These are phyloP conservation scores for Blastosporella zonata DNA, from an alignment of 1,284 basidiomycete genomes.

Conservation along the genomic window DNA sequence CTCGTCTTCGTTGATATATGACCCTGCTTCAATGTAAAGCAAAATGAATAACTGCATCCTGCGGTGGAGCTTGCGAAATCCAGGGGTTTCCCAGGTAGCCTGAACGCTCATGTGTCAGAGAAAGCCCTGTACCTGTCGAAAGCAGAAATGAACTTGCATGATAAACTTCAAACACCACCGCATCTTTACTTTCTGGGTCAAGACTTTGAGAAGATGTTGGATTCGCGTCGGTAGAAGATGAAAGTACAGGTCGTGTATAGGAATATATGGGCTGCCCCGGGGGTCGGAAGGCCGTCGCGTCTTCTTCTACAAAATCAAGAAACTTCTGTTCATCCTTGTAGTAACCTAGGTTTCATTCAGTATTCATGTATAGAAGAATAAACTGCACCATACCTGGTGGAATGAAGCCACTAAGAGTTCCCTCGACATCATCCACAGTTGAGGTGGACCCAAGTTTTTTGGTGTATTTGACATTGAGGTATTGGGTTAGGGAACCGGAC, in stretches of 20 bases:
- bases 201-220: conserved; percentile 31
- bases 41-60: conserved; percentile 94
- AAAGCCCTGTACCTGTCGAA: not conserved
- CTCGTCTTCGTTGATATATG: conserved; percentile 89
- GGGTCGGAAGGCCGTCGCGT: conserved; percentile 75
- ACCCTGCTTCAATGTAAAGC: conserved; percentile 93
- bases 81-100: conserved; percentile 84
- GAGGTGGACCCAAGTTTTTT: conserved; percentile 67
- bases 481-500: conserved; percentile 82
- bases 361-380: not conserved
- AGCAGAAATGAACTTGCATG: conserved; percentile 56
- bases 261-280: conserved; percentile 73
- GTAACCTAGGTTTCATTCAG: conserved; percentile 44
- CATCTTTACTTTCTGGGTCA: conserved; percentile 54
- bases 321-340: conserved; percentile 67
- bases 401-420: conserved; percentile 75
- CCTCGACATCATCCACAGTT: conserved; percentile 88
- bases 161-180: conserved; percentile 79
- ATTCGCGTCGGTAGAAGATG: conserved; percentile 47
- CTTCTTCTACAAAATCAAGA: conserved; percentile 64
- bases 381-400: conserved; percentile 53
- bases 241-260: conserved; percentile 59
- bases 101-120: conserved; percentile 28
- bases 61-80: conserved; percentile 91
- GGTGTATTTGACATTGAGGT: conserved; percentile 67